phyloP scores from a whole-genome alignment of 2,329 filamentous ascomycete species.

The Metarhizium robertsii region DNA sequence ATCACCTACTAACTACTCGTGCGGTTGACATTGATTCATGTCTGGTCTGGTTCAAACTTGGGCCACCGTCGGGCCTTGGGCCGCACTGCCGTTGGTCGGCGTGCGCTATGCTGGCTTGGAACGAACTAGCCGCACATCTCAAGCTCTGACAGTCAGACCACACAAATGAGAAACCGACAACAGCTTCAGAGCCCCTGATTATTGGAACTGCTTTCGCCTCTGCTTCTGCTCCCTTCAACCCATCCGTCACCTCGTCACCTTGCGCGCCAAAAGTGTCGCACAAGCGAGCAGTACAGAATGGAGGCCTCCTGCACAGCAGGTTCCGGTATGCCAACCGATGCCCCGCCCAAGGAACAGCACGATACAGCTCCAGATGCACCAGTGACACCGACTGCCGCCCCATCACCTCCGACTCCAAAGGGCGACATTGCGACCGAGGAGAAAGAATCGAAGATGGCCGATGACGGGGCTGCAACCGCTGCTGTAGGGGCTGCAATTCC shows the following conservation, averaged over 20 bases:
- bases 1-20: too few relatives aligned
- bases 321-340: background rate
- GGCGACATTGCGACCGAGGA: background rate
- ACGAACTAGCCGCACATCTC: too few relatives aligned
- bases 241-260: too few relatives aligned
- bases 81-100: too few relatives aligned
- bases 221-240: too few relatives aligned
- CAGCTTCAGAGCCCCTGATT: background rate
- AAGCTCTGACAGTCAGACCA: too few relatives aligned
- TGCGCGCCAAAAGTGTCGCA: background rate
- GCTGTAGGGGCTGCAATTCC: background rate
- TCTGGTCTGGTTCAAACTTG: too few relatives aligned
- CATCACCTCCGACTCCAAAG: background rate
- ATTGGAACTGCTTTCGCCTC: too few relatives aligned
- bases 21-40: too few relatives aligned
- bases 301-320: constrained; percentile 2
- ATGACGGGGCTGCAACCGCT: background rate
- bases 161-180: background rate
- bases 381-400: background rate
- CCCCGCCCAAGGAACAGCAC: background rate
- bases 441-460: background rate
- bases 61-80: too few relatives aligned
- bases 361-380: background rate
- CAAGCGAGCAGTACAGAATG: background rate
- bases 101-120: too few relatives aligned